Base-by-base conservation (phyloP, 2,329 filamentous ascomycete species). In the Phialophora tarda region DNA sequence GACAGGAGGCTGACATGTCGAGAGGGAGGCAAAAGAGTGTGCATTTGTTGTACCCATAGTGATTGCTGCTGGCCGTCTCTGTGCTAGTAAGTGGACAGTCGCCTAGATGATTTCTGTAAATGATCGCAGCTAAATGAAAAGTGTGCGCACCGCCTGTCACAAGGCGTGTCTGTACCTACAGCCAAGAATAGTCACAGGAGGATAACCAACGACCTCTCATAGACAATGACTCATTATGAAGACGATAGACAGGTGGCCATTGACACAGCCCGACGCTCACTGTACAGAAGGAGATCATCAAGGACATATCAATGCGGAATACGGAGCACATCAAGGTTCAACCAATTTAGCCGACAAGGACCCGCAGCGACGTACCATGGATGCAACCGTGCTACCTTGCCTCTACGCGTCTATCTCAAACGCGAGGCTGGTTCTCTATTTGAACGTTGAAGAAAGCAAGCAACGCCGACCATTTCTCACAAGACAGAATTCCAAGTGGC, bases 1-100 rank as follows among this genome's bases (percentile, higher is more conserved):
- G 53, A 78, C 76, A 71, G 68, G 64, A 24, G 71, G 62, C 32
- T 60, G 62, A 2, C 56, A 62, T 30, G 66, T 62, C 56, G 44
- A 23, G 38, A 55, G 47, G 17, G 32, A 32, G 24, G 58, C 61
- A 38, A 50, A 58, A n/a, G 44, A 21, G n/a, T 17, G 47, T 11
- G 63, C 34, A 11, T 17, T 38, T 38, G 14, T 30, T 38, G 60
- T 34, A 51, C 55, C 23, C 67, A 71, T 71, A 47, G 14, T 41
- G 21, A 4, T 23, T 51, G 17, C 17, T 41, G 24, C 62, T 50
- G 26, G 23, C 21, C 12, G 58, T 41, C 53, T 12, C 56, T 51
- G 28, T 38, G 60, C 34, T 56, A 48, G 53, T 62, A 51, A 56
- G 60, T 51, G 21, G 34, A 53, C 2, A 26, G 34, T 26, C 6